Evolutionary conservation across 2,329 filamentous ascomycete genomes (phyloP).

Genomic region (Phialemoniopsis sp.): DNA sequence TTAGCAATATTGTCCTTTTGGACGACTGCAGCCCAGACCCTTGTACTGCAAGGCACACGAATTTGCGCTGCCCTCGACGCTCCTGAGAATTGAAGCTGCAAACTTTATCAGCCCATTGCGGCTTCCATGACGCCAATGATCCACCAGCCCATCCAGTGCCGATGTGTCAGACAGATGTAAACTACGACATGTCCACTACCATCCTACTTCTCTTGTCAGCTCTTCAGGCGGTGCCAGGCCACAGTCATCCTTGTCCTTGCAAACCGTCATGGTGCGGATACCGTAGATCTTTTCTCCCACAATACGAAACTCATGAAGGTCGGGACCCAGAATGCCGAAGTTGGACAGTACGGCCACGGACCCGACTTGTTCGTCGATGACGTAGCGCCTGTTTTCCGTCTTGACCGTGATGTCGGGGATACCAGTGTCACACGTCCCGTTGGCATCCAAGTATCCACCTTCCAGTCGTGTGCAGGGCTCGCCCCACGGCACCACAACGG

Average conservation of each 20-base stretch:
- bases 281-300: background rate
- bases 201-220: no score
- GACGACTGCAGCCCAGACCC: no score
- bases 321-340: constrained; percentile 1
- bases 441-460: constrained; percentile 18
- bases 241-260: background rate
- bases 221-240: background rate
- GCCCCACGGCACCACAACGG: constrained; percentile 27
- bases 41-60: no score
- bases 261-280: background rate
- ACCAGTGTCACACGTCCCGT: constrained; percentile 17
- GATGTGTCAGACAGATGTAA: no score
- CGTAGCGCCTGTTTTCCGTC: constrained; percentile 14
- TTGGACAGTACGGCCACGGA: constrained; percentile 12
- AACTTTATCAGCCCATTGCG: no score
- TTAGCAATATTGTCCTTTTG: no score
- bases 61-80: no score
- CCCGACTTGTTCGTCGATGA: constrained; percentile 19
- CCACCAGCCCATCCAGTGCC: no score
- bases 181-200: no score
- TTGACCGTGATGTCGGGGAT: constrained; percentile 15
- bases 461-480: constrained; percentile 24
- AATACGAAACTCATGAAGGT: constrained; percentile 1
- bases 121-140: no score
- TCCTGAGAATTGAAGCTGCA: no score